Evolutionary conservation across 495 filamentous ascomycete genomes (phyloP).

Genomic region (Jackrogersella multiformis): DNA sequence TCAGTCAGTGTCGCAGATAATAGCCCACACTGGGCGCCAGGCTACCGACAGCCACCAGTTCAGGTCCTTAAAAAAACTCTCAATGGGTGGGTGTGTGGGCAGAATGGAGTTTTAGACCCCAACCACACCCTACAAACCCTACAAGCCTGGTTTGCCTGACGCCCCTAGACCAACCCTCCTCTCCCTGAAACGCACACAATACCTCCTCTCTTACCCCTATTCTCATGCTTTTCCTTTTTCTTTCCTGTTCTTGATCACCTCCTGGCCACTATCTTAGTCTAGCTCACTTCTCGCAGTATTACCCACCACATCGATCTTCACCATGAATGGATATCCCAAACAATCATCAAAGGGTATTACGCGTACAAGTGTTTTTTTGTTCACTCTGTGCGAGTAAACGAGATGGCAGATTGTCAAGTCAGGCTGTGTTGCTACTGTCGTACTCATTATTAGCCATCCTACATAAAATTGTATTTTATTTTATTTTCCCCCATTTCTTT

Average conservation of each 20-base stretch:
- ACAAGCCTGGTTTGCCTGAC: slow-evolving; percentile 30
- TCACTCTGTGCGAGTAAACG: slow-evolving; percentile 16
- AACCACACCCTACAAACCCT: slow-evolving; percentile 37
- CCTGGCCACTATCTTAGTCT: slow-evolving; percentile 26
- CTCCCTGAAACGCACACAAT: slow-evolving; percentile 48
- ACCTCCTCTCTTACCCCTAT: slow-evolving; percentile 37
- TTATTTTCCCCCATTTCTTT: slow-evolving; percentile 27
- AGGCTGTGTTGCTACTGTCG: slow-evolving; percentile 38
- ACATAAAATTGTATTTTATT: slow-evolving; percentile 26
- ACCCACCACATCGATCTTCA: slow-evolving; percentile 11
- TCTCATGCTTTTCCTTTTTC: slow-evolving; percentile 35
- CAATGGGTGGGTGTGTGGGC: slow-evolving; percentile 31
- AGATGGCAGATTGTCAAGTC: slow-evolving; percentile 21
- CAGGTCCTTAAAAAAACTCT: slow-evolving; percentile 15
- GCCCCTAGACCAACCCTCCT: slow-evolving; percentile 31
- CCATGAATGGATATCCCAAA: slow-evolving; percentile 34
- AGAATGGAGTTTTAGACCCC: slow-evolving; percentile 44
- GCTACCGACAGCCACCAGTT: slow-evolving; percentile 31
- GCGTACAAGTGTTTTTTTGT: slow-evolving; percentile 24
- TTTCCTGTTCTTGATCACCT: slow-evolving; percentile 32
- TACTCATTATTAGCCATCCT: slow-evolving; percentile 14
- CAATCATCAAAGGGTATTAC: slow-evolving; percentile 26
- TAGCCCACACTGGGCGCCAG: slow-evolving; percentile 34
- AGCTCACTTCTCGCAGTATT: slow-evolving; percentile 13
- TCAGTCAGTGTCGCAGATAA: slow-evolving; percentile 30